A percentile compares a stretch with the other conserved stretches of the same genome.
phyloP scores from a whole-genome alignment of 2,329 filamentous ascomycete species.

The Epichloe brachyelytri region DNA sequence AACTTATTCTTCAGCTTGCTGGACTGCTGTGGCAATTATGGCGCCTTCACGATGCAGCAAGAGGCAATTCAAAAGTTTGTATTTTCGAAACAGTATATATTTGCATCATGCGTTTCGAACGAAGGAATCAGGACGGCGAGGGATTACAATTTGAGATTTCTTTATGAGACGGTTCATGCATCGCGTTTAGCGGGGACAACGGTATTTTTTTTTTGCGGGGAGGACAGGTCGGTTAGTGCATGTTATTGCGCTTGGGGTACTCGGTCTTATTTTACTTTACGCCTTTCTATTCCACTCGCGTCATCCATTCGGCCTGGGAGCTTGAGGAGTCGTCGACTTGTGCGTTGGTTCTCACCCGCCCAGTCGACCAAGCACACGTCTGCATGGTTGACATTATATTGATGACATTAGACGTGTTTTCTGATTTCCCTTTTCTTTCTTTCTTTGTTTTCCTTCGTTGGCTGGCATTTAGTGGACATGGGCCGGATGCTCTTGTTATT shows the following conservation, averaged over 20 bases:
- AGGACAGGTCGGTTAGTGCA: slow-evolving; percentile 3
- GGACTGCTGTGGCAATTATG: background rate
- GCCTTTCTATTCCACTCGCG: slow-evolving; percentile 5
- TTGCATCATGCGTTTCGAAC: slow-evolving; percentile 14
- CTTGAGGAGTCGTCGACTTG: background rate
- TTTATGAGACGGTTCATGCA: slow-evolving; percentile 24
- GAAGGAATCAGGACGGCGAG: slow-evolving; percentile 8
- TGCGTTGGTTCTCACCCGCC: background rate
- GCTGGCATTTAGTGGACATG: slow-evolving; percentile 10
- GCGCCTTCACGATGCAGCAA: slow-evolving; percentile 6
- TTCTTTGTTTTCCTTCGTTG: slow-evolving; percentile 4
- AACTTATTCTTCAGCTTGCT: background rate
- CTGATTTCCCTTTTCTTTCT: slow-evolving; percentile 1
- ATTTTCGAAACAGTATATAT: slow-evolving; percentile 16
- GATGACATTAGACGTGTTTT: slow-evolving; percentile 7
- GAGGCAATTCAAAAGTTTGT: slow-evolving; percentile 13
- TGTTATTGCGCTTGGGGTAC: slow-evolving; percentile 6
- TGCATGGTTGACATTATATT: slow-evolving; percentile 7
- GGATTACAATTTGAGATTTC: background rate
- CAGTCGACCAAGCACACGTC: background rate
- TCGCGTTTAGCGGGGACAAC: slow-evolving; percentile 25
- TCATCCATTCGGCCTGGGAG: background rate
- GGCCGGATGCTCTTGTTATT: background rate
- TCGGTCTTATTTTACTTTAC: background rate
- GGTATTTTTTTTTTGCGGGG: slow-evolving; percentile 6